A percentile compares a stretch with the other conserved stretches of the same genome.
Conservation (phyloP, 2,329 filamentous ascomycete genomes). For the Stagonosporopsis chrysanthemi region DNA sequence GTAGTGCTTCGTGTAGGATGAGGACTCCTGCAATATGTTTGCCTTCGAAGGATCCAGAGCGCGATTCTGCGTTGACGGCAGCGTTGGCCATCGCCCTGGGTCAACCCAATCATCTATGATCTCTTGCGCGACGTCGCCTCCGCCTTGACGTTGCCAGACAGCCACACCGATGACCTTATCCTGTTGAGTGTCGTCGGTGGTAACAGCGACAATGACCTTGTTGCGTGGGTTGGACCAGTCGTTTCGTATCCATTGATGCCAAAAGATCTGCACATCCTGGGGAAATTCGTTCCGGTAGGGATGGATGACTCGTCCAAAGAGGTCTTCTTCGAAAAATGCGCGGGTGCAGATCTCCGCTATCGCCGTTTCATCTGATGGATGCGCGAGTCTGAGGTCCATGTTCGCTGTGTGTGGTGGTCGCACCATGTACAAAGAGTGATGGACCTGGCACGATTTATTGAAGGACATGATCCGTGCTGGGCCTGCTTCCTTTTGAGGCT, state of each 20-base stretch:
- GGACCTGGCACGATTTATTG: not conserved
- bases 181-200: slow-evolving; percentile 1
- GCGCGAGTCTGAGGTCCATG: not conserved
- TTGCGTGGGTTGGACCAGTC: slow-evolving; percentile 25
- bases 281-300: slow-evolving; percentile 36
- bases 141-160: slow-evolving; percentile 35
- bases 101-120: not conserved
- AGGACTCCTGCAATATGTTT: slow-evolving; percentile 21
- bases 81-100: slow-evolving; percentile 17
- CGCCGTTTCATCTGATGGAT: slow-evolving; percentile 22
- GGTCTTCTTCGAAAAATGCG: slow-evolving; percentile 43
- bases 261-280: slow-evolving; percentile 34
- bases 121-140: slow-evolving; percentile 10
- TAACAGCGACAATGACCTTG: slow-evolving; percentile 23
- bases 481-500: not conserved
- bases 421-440: not conserved
- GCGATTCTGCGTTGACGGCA: slow-evolving; percentile 25
- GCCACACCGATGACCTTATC: slow-evolving; percentile 31
- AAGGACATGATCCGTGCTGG: not conserved
- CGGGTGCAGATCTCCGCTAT: slow-evolving; percentile 30
- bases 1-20: slow-evolving; percentile 27
- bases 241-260: slow-evolving; percentile 27
- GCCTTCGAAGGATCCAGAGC: slow-evolving; percentile 30
- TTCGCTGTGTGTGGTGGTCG: not conserved
- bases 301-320: slow-evolving; percentile 39